Evolutionary conservation across 2,329 filamentous ascomycete species (phyloP).

Genomic region (Ascochyta clinopodiicola): DNA sequence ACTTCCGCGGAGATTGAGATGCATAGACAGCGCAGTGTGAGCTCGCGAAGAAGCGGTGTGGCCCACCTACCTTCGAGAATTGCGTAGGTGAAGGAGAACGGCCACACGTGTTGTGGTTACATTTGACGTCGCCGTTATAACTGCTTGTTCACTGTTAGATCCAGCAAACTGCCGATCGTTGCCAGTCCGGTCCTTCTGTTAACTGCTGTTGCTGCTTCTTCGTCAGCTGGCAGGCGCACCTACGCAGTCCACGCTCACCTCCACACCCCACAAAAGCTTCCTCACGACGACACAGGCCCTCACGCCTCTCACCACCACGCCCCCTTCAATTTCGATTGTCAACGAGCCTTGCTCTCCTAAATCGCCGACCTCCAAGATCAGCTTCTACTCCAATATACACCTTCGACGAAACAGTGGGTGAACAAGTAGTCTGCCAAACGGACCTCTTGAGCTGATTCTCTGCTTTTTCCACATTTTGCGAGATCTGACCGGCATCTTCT

Average conservation of each 20-base stretch:
- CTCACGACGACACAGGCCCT: slow-evolving; percentile 8
- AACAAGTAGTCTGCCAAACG: neutral
- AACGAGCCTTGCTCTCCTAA: neutral
- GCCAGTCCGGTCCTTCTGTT: neutral
- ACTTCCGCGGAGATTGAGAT: slow-evolving; percentile 52
- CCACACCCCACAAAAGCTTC: slow-evolving; percentile 9
- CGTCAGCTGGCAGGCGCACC: slow-evolving; percentile 9
- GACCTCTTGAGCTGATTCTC: neutral
- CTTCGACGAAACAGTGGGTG: slow-evolving; percentile 1
- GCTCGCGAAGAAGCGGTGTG: slow-evolving; percentile 6
- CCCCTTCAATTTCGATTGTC: neutral
- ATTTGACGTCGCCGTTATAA: neutral
- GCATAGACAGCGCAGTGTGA: slow-evolving; percentile 27
- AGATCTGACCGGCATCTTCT: neutral
- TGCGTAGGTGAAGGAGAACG: slow-evolving; percentile 9
- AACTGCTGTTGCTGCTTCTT: neutral
- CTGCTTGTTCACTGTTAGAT: slow-evolving; percentile 3
- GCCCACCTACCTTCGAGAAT: slow-evolving; percentile 13
- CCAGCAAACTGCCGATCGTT: neutral
- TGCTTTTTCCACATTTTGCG: neutral
- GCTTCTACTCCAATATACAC: neutral
- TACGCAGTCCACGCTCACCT: slow-evolving; percentile 9
- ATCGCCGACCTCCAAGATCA: neutral
- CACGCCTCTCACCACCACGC: neutral
- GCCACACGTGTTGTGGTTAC: neutral